Conservation (phyloP, 345 rosid species). For the Barbarea vulgaris region DNA sequence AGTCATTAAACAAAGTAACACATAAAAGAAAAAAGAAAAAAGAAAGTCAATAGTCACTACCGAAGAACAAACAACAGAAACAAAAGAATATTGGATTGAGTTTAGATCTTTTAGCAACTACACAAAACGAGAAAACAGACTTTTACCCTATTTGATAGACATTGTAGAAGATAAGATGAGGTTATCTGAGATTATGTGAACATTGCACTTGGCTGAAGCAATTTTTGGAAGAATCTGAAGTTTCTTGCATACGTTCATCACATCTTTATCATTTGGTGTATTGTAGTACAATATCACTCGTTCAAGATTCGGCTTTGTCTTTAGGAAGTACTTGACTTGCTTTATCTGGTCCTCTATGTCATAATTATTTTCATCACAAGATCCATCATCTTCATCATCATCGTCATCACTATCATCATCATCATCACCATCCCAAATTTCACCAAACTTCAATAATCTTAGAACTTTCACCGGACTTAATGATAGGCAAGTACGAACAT, state of each 20-base stretch:
- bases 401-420: background rate
- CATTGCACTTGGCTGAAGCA: background rate
- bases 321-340: background rate
- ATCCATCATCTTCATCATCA: background rate
- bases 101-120: too few species aligned
- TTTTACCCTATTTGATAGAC: background rate
- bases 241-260: background rate
- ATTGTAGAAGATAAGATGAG: background rate
- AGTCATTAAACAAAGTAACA: background rate
- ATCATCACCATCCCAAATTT: too few species aligned
- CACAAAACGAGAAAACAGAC: background rate
- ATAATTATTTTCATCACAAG: too few species aligned
- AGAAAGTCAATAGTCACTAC: too few species aligned
- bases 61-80: background rate
- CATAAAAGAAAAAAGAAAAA: conserved; percentile 45
- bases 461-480: background rate
- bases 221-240: background rate
- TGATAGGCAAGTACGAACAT: background rate
- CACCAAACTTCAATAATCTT: background rate
- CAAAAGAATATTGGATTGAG: background rate
- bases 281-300: background rate
- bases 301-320: background rate
- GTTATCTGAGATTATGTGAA: background rate
- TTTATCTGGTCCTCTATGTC: background rate
- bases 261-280: background rate